These are phyloP conservation scores for Neofusicoccum cordaticola DNA, from an alignment of 2,329 filamentous ascomycete species.

Conservation along the genomic window DNA sequence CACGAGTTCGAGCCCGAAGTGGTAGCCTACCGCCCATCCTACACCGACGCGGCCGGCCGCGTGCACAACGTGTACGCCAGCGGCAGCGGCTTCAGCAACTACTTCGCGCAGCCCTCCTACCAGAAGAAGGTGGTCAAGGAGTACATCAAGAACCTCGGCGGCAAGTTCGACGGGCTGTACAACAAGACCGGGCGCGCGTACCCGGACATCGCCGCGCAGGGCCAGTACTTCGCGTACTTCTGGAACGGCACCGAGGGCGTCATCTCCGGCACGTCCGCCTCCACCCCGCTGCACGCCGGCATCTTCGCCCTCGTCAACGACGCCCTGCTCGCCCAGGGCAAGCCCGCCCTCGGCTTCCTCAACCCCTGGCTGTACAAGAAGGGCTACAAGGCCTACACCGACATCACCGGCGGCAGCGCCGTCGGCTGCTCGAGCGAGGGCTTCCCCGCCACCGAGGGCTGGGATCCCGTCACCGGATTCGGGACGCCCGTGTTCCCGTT, in stretches of 20 bases:
- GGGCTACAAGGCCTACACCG: conserved; percentile 35
- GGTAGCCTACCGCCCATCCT: conserved; percentile 22
- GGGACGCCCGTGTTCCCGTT: conserved; percentile 47
- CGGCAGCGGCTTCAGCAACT: conserved; percentile 35
- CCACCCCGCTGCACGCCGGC: conserved; percentile 24
- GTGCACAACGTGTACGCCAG: conserved; percentile 24
- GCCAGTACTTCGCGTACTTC: conserved; percentile 33
- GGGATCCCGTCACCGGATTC: conserved; percentile 50
- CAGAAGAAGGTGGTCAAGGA: conserved; percentile 40
- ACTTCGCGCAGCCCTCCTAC: conserved; percentile 44
- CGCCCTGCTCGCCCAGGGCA: conserved; percentile 45
- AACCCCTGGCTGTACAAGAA: conserved; percentile 44
- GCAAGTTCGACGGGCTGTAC: conserved; percentile 38
- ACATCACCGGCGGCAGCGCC: conserved; percentile 38
- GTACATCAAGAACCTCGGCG: conserved; percentile 43
- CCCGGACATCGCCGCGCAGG: conserved; percentile 50
- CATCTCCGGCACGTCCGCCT: conserved; percentile 24
- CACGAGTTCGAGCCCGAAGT: conserved; percentile 19
- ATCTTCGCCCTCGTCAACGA: conserved; percentile 45
- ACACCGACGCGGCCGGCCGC: conserved; percentile 22
- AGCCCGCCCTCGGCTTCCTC: conserved; percentile 51
- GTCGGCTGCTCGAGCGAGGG: conserved; percentile 25
- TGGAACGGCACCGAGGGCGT: conserved; percentile 20
- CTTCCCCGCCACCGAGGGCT: conserved; percentile 44
- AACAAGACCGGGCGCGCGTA: conserved; percentile 48